These are phyloP conservation scores for Quercus phellos DNA, from an alignment of 331 rosid species.

Conservation along the genomic window DNA sequence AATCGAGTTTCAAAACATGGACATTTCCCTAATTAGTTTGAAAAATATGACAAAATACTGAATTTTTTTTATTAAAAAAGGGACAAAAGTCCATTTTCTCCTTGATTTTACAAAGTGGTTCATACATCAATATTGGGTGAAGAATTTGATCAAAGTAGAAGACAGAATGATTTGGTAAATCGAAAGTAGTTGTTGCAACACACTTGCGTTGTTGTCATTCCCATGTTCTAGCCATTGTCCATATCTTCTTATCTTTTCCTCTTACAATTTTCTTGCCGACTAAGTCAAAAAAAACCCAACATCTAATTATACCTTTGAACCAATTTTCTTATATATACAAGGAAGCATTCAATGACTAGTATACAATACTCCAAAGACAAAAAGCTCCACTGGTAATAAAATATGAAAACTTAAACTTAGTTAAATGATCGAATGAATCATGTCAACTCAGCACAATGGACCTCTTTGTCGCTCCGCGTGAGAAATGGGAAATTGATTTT, in stretches of 20 bases:
- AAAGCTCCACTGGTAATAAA: not conserved
- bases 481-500: not conserved
- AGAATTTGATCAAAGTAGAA: conserved; percentile 11
- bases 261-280: conserved; percentile 24
- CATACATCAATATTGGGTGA: not conserved
- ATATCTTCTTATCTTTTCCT: conserved; percentile 11
- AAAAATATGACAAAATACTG: too few relatives aligned
- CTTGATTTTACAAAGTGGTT: not conserved
- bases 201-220: conserved; percentile 30
- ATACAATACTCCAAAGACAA: not conserved
- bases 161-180: conserved; percentile 21
- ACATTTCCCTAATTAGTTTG: too few relatives aligned
- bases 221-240: conserved; percentile 28
- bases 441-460: conserved; percentile 8
- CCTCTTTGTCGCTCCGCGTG: conserved; percentile 19
- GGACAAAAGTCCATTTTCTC: too few relatives aligned
- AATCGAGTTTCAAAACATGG: too few relatives aligned
- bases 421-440: not conserved
- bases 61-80: too few relatives aligned
- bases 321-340: not conserved
- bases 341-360: not conserved
- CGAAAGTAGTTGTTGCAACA: not conserved
- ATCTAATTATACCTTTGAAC: not conserved
- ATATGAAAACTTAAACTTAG: not conserved
- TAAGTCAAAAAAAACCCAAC: conserved; percentile 12